Evolutionary conservation across 1,284 basidiomycete species (phyloP).

Genomic region (Trichosporon ovoides): DNA sequence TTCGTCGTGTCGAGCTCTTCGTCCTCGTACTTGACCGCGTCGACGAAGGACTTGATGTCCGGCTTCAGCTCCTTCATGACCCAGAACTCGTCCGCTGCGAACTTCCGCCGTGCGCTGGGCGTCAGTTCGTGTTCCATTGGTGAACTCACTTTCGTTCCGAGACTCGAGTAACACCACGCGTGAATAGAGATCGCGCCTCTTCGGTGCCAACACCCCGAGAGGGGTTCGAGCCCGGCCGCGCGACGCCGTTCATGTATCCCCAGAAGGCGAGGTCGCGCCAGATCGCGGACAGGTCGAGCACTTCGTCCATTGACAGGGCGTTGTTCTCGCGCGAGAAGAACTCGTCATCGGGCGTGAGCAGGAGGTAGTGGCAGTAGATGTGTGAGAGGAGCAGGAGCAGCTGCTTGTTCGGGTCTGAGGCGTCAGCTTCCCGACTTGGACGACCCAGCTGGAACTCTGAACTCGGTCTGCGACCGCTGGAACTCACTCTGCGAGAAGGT

Average conservation of each 20-base stretch:
- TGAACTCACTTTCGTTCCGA: conserved; percentile 74
- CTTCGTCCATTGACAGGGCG: conserved; percentile 76
- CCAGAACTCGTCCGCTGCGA: conserved; percentile 80
- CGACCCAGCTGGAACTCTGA: too few relatives aligned
- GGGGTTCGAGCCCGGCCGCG: conserved; percentile 59
- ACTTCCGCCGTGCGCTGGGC: conserved; percentile 68
- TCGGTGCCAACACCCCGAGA: conserved; percentile 54
- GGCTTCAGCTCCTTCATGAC: conserved; percentile 59
- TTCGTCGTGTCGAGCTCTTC: conserved; percentile 39
- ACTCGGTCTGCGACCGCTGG: too few relatives aligned
- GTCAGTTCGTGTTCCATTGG: conserved; percentile 12
- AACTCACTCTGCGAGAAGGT: conserved; percentile 48
- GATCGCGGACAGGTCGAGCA: conserved; percentile 50
- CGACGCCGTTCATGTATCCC: conserved; percentile 48
- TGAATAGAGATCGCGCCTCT: conserved; percentile 64
- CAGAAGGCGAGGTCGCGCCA: conserved; percentile 48
- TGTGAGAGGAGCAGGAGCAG: conserved; percentile 74
- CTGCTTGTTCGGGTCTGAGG: conserved; percentile 53
- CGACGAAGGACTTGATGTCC: conserved; percentile 79
- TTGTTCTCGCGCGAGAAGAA: conserved; percentile 64
- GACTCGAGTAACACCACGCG: conserved; percentile 68
- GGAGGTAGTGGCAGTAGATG: conserved; percentile 75
- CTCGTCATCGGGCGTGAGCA: conserved; percentile 94
- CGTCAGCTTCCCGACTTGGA: conserved; percentile 11
- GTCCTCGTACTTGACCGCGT: conserved; percentile 72